Evolutionary conservation across 257 asterid species (phyloP).

Genomic region (Osmanthus fragrans): DNA sequence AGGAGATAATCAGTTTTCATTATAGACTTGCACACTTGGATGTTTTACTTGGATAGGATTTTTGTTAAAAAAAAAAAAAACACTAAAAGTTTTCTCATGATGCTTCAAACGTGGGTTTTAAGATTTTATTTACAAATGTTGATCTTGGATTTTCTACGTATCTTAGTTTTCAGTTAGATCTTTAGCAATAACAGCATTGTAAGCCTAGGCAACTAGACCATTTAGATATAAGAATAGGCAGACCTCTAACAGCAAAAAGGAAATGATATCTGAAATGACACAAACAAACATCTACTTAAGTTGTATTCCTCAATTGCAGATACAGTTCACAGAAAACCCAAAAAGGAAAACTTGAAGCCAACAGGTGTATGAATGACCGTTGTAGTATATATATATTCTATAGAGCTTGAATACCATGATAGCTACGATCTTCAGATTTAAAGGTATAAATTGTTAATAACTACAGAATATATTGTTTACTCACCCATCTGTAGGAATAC

Average conservation of each 20-base stretch:
- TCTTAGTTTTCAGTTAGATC: not conserved
- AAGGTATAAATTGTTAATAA: not conserved
- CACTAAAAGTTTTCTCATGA: not conserved
- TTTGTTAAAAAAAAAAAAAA: not conserved
- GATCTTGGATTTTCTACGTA: not conserved
- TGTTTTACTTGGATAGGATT: not conserved
- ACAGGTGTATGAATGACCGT: not conserved
- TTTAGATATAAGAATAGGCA: not conserved
- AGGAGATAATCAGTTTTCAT: not conserved
- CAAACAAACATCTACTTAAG: not conserved
- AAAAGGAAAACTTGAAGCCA: not conserved
- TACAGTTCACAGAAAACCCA: not conserved
- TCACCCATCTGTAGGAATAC: conserved; percentile 84
- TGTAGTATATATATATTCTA: not conserved
- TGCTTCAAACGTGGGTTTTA: not conserved
- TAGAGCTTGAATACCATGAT: conserved; percentile 8
- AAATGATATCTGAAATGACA: not conserved
- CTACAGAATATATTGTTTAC: conserved; percentile 25
- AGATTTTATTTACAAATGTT: not conserved
- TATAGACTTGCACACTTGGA: not conserved
- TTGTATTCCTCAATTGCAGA: not conserved
- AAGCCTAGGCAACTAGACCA: not conserved
- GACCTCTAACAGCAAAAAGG: not conserved
- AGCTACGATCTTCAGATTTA: conserved; percentile 2
- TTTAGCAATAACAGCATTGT: not conserved